These are phyloP conservation scores for Xylariaceae sp. DNA, from an alignment of 2,329 filamentous ascomycete genomes.

Conservation along the genomic window DNA sequence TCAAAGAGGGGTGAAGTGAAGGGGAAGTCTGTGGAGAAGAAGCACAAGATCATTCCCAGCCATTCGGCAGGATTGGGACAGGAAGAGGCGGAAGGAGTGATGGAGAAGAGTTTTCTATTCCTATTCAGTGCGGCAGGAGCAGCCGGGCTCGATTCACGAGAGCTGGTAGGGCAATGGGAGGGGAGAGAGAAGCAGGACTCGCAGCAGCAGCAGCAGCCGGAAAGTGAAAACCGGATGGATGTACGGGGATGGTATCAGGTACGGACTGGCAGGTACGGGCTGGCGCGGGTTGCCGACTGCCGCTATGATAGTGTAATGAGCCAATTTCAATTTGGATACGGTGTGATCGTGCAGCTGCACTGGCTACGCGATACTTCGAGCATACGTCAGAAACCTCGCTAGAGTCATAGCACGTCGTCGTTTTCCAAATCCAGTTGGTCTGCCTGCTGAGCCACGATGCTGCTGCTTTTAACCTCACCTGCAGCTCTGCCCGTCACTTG, in stretches of 20 bases:
- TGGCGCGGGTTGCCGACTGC: neutral
- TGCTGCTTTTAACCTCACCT: neutral
- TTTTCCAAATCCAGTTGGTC: neutral
- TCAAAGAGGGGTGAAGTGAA: neutral
- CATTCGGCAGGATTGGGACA: neutral
- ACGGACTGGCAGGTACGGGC: too few relatives aligned
- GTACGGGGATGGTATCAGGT: too few relatives aligned
- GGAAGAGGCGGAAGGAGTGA: neutral
- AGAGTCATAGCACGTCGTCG: neutral
- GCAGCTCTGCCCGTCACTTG: too few relatives aligned
- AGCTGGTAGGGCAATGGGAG: neutral
- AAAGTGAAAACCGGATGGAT: neutral
- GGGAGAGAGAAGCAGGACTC: neutral
- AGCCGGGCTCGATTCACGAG: neutral
- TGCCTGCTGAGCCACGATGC: too few relatives aligned
- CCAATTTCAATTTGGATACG: neutral
- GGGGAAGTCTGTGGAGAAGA: neutral
- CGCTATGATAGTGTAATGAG: neutral
- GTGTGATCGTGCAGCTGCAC: neutral
- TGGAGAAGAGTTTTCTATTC: neutral
- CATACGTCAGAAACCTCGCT: neutral
- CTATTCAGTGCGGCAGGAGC: too few relatives aligned
- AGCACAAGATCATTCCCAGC: slow-evolving; percentile 4
- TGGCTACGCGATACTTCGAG: neutral
- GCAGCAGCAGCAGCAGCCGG: too few relatives aligned